These are phyloP conservation scores for Marchantia polymorpha DNA, from an alignment of 225 moss, liverwort and hornwort genomes.

Conservation along the genomic window DNA sequence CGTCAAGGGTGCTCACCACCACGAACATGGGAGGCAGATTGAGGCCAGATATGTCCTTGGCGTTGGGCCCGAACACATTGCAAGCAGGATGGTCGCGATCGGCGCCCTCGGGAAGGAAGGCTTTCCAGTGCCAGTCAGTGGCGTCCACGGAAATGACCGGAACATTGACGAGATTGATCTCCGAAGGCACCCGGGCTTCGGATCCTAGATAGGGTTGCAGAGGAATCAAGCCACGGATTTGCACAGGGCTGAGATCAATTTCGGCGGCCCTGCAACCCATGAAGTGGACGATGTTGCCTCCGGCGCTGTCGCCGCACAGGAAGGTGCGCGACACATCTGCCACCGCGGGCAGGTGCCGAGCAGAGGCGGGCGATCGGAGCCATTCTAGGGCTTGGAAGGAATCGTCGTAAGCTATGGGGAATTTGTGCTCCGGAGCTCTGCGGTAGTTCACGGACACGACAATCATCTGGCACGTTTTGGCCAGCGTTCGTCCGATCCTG, in stretches of 20 bases:
- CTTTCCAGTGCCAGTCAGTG: constrained; percentile 40
- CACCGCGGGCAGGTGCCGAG: constrained; percentile 24
- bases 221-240: constrained; percentile 31
- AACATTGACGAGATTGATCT: constrained; percentile 28
- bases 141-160: constrained; percentile 31
- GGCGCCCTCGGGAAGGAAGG: constrained; percentile 40
- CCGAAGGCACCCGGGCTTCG: constrained; percentile 29
- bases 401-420: constrained; percentile 73
- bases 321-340: constrained; percentile 38
- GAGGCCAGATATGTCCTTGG: constrained; percentile 42
- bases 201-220: constrained; percentile 44
- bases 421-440: constrained; percentile 66
- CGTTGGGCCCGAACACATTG: constrained; percentile 44
- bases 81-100: constrained; percentile 46
- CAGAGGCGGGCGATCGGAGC: constrained; percentile 38
- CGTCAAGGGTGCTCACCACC: constrained; percentile 56
- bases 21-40: constrained; percentile 63
- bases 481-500: constrained; percentile 54
- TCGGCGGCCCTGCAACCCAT: constrained; percentile 32
- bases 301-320: constrained; percentile 46
- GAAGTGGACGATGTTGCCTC: constrained; percentile 47
- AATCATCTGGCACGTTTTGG: constrained; percentile 40
- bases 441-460: constrained; percentile 79
- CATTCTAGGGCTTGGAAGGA: constrained; percentile 58
- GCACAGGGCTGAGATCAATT: constrained; percentile 24